These are phyloP conservation scores for Karstenula rhodostoma DNA, from an alignment of 2,329 filamentous ascomycete genomes.

Conservation along the genomic window DNA sequence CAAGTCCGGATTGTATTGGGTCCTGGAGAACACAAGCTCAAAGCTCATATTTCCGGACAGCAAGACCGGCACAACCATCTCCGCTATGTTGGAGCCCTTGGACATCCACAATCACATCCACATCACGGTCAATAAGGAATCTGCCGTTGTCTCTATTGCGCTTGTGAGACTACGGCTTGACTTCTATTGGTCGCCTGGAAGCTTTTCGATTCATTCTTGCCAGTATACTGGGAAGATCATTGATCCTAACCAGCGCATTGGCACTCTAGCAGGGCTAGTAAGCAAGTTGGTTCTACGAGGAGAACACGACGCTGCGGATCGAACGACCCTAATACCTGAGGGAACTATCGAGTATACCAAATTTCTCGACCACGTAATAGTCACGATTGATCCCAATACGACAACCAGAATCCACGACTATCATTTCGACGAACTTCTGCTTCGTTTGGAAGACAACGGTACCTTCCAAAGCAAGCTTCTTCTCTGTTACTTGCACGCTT, in stretches of 20 bases:
- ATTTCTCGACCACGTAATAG: constrained; percentile 18
- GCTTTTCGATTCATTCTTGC: constrained; percentile 27
- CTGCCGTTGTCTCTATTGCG: constrained; percentile 22
- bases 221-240: constrained; percentile 38
- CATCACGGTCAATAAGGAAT: constrained; percentile 15
- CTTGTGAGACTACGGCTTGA: constrained; percentile 25
- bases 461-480: constrained; percentile 62
- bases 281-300: constrained; percentile 33
- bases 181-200: constrained; percentile 19
- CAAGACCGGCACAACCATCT: constrained; percentile 18
- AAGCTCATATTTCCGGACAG: constrained; percentile 23
- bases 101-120: constrained; percentile 31
- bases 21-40: constrained; percentile 14
- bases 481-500: constrained; percentile 61
- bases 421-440: constrained; percentile 58
- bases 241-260: constrained; percentile 33
- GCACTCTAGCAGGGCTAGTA: constrained; percentile 34
- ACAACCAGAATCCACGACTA: constrained; percentile 54
- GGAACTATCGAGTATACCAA: constrained; percentile 19
- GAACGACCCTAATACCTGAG: constrained; percentile 50
- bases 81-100: constrained; percentile 25
- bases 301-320: constrained; percentile 24
- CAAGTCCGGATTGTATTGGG: constrained; percentile 23
- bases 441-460: constrained; percentile 60
- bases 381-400: constrained; percentile 23